phyloP scores from a whole-genome alignment of 352 stramenopile species.

The Phytophthora cryptogea region DNA sequence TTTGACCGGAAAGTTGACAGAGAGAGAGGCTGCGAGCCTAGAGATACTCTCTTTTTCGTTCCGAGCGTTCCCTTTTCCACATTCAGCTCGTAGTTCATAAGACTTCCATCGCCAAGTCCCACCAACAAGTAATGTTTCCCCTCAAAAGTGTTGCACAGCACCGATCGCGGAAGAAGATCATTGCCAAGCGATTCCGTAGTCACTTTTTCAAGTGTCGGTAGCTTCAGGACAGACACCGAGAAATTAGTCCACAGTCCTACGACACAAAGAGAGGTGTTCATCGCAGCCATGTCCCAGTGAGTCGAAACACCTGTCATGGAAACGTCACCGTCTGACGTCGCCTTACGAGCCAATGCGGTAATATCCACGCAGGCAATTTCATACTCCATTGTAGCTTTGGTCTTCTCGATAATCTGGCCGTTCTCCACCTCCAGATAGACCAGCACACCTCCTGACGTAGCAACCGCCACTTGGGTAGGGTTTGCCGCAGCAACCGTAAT shows the following conservation, averaged over 20 bases:
- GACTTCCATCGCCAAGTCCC: slow-evolving; percentile 95
- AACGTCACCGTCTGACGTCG: slow-evolving; percentile 51
- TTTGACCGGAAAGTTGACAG: slow-evolving; percentile 93
- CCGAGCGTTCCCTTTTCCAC: slow-evolving; percentile 46
- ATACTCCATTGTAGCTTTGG: slow-evolving; percentile 83
- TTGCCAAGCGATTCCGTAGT: slow-evolving; percentile 76
- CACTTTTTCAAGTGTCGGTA: slow-evolving; percentile 78
- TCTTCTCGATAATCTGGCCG: slow-evolving; percentile 60
- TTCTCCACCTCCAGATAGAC: slow-evolving; percentile 89
- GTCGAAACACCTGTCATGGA: slow-evolving; percentile 52
- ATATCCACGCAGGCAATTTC: slow-evolving; percentile 96
- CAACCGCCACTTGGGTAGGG: slow-evolving; percentile 92
- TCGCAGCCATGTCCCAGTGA: slow-evolving; percentile 62
- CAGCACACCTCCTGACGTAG: slow-evolving; percentile 88
- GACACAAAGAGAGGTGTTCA: slow-evolving; percentile 69
- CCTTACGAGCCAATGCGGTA: slow-evolving; percentile 50
- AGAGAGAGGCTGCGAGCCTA: slow-evolving; percentile 95
- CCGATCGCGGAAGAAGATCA: slow-evolving; percentile 85
- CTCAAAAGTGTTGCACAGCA: slow-evolving; percentile 90
- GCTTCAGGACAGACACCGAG: slow-evolving; percentile 85
- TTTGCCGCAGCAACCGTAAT: slow-evolving; percentile 90
- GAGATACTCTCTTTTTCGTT: slow-evolving; percentile 93
- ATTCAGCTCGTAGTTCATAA: slow-evolving; percentile 93
- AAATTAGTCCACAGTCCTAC: slow-evolving; percentile 95
- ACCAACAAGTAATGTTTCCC: slow-evolving; percentile 93